Evolutionary conservation across 495 filamentous ascomycete species (phyloP).

Genomic region (Lepraria neglecta): DNA sequence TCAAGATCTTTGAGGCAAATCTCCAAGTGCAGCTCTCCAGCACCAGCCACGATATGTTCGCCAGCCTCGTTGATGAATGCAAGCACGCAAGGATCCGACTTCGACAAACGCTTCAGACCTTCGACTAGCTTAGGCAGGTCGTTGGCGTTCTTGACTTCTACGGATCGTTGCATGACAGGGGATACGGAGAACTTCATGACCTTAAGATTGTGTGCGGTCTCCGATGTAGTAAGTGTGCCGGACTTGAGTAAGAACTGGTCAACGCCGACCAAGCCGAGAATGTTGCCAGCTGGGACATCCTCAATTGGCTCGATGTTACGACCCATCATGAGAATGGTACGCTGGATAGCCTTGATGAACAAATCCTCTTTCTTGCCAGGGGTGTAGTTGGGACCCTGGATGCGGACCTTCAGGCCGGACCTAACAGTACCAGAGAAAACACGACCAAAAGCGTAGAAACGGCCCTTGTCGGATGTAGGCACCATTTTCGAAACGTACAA

Average conservation of each 20-base stretch:
- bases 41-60: conserved; percentile 98
- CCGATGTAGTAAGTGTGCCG: conserved; percentile 94
- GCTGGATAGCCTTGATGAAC: conserved; percentile 99
- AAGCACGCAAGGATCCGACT: conserved; percentile 98
- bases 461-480: conserved; percentile 97
- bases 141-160: conserved; percentile 99
- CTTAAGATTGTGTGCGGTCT: conserved; percentile 99
- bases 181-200: conserved; percentile 99
- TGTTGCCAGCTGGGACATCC: conserved; percentile 98
- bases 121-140: conserved; percentile 99
- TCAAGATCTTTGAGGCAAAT: conserved; percentile 99
- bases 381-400: conserved; percentile 97
- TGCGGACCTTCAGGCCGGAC: conserved; percentile 98
- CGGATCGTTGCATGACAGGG: conserved; percentile 95
- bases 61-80: conserved; percentile 82
- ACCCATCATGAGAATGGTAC: conserved; percentile 99
- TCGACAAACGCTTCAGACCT: conserved; percentile 99
- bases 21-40: conserved; percentile 97
- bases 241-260: conserved; percentile 99
- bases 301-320: conserved; percentile 98
- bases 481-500: conserved; percentile 99
- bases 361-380: conserved; percentile 98
- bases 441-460: conserved; percentile 99
- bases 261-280: conserved; percentile 96
- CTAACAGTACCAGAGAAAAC: conserved; percentile 97